Evolutionary conservation across 1,139 yeast genomes (phyloP), one percentile per base, ranked within the genome.

Genomic region (Saccharomyces hybrid): DNA sequence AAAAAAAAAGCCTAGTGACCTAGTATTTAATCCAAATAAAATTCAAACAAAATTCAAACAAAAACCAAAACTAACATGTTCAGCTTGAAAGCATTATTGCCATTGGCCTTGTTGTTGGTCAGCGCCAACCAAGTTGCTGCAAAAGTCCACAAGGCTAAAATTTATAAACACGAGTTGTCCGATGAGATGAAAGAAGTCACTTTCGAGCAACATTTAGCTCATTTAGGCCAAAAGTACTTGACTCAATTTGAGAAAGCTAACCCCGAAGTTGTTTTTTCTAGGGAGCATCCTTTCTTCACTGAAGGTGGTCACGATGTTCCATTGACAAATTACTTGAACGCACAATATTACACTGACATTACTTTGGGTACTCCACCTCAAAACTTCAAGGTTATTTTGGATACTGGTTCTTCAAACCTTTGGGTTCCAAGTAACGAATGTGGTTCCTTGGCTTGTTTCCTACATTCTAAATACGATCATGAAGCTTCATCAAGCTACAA

Each of bases 371-470:
- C 96, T 48, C 99, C 99, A 6, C 89, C 88, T 52, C 99, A 93
- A 76, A 70, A 80, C 14, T 93, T 93, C 75, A 93, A 90, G 77
- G 95, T 88, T 51, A 83, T 88, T 61, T 79, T 93, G 67, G 98
- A 93, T 73, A 93, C 98, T 32, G 99, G 99, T 48, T 88, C 97
- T 28, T 87, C 97, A 52, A 93, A 93, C 73, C 78, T 93, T 75
- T 93, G 99, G 99, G 91, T 93, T 57, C 99, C 99, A 54, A 82
- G 95, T 57, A 65, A 78, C 50, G 91, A 88, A 61, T 93, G 99
- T 76, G 77, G 88, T 50, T 89, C 97, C 5, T 82, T 93, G 74
- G 98, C 99, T 48, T 93, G 99, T 75, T 91, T 82, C 79, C 78
- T 93, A 71, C 99, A 93, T 76, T 68, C 85, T 66, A 91, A 89